phyloP scores from a whole-genome alignment of 495 filamentous ascomycete species.

The Alectoria sarmentosa region DNA sequence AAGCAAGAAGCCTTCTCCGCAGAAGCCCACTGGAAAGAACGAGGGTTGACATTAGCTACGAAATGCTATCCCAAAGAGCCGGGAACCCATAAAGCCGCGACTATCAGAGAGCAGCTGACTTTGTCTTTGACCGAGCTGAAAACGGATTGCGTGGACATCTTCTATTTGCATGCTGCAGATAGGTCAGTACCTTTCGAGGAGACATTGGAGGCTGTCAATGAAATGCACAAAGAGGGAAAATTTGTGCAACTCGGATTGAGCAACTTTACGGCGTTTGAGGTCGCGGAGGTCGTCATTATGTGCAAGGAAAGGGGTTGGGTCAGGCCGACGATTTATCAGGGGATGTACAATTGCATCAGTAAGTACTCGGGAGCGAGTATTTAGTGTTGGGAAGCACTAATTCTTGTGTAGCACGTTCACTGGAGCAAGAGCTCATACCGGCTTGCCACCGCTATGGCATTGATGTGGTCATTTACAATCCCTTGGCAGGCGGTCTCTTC shows the following conservation, averaged over 20 bases:
- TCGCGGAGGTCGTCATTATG: slow-evolving; percentile 80
- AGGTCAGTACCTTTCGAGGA: slow-evolving; percentile 70
- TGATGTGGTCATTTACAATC: slow-evolving; percentile 89
- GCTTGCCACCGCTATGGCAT: slow-evolving; percentile 79
- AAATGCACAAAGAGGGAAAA: slow-evolving; percentile 80
- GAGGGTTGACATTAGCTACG: slow-evolving; percentile 77
- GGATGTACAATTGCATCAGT: slow-evolving; percentile 64
- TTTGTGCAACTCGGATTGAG: slow-evolving; percentile 75
- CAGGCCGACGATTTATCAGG: slow-evolving; percentile 59
- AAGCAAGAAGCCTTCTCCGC: slow-evolving; percentile 78
- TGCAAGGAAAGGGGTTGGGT: slow-evolving; percentile 74
- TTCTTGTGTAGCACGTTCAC: slow-evolving; percentile 47
- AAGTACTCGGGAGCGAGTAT: slow-evolving; percentile 5
- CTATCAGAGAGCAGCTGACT: slow-evolving; percentile 54
- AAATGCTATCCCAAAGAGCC: slow-evolving; percentile 63
- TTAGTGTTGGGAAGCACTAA: slow-evolving; percentile 8
- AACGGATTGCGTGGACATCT: slow-evolving; percentile 75
- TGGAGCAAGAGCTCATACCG: slow-evolving; percentile 74
- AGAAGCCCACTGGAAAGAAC: slow-evolving; percentile 69
- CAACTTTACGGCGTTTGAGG: slow-evolving; percentile 86
- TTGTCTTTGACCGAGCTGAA: slow-evolving; percentile 63
- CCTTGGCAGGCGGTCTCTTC: slow-evolving; percentile 76
- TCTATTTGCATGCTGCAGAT: slow-evolving; percentile 84
- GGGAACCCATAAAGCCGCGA: slow-evolving; percentile 53
- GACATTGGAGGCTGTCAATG: slow-evolving; percentile 68